Evolutionary conservation across 1,284 basidiomycete species (phyloP).

Genomic region (Vanrija pseudolonga): DNA sequence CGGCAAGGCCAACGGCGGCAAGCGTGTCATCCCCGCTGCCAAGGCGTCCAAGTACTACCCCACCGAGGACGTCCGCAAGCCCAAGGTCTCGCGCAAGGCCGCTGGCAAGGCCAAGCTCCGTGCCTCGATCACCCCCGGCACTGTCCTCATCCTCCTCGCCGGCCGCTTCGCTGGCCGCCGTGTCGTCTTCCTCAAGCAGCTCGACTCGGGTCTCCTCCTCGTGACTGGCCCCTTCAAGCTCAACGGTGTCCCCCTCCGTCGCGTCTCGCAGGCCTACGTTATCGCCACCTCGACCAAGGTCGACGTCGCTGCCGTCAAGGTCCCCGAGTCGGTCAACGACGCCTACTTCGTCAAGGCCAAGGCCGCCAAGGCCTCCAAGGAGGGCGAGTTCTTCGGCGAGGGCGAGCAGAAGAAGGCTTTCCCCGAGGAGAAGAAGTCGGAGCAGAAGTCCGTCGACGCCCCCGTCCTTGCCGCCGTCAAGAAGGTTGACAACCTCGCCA

Average conservation of each 20-base stretch:
- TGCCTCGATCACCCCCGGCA: slow-evolving; percentile 85
- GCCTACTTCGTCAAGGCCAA: slow-evolving; percentile 87
- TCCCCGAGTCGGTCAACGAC: slow-evolving; percentile 89
- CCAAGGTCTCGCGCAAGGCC: slow-evolving; percentile 88
- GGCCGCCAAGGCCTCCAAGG: slow-evolving; percentile 70
- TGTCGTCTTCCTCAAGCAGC: slow-evolving; percentile 97
- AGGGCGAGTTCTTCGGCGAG: slow-evolving; percentile 93
- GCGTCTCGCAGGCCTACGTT: slow-evolving; percentile 99
- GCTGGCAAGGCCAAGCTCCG: slow-evolving; percentile 70
- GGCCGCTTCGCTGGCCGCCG: slow-evolving; percentile 98
- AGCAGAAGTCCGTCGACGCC: slow-evolving; percentile 88
- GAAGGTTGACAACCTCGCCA: slow-evolving; percentile 86
- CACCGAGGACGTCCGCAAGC: slow-evolving; percentile 84
- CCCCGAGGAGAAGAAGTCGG: slow-evolving; percentile 81
- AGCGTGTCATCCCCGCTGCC: slow-evolving; percentile 71
- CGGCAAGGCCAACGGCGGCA: slow-evolving; percentile 87
- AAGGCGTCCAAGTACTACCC: slow-evolving; percentile 97
- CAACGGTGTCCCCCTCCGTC: slow-evolving; percentile 96
- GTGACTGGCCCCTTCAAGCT: slow-evolving; percentile 98
- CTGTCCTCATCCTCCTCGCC: slow-evolving; percentile 93
- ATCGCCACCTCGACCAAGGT: slow-evolving; percentile 98
- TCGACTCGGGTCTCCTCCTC: slow-evolving; percentile 86
- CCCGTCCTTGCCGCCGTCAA: slow-evolving; percentile 80
- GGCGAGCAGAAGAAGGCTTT: slow-evolving; percentile 85
- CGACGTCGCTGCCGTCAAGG: slow-evolving; percentile 66